A percentile compares a stretch with the other conserved stretches of the same genome.
These are phyloP conservation scores for Coemansia sp. DNA, from an alignment of 192 early-diverging fungal species.

Conservation along the genomic window DNA sequence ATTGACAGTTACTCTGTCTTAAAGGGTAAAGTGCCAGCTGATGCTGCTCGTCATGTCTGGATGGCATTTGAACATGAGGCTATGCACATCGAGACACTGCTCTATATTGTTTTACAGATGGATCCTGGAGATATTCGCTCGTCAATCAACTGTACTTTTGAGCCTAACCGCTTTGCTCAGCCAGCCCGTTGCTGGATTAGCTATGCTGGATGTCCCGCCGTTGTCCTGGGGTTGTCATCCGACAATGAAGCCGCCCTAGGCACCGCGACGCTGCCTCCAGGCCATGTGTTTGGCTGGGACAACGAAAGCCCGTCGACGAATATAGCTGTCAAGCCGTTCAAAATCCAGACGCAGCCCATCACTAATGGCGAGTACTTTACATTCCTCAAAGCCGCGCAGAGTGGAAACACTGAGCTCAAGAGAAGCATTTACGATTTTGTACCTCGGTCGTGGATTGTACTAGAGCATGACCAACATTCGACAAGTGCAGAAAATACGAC, in stretches of 20 bases:
- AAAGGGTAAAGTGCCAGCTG: neutral
- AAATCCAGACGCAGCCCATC: conserved; percentile 76
- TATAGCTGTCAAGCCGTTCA: conserved; percentile 49
- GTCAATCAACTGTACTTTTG: conserved; percentile 15
- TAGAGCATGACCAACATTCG: neutral
- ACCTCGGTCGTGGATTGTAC: conserved; percentile 62
- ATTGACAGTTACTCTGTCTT: conserved; percentile 29
- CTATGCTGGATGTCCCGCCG: conserved; percentile 14
- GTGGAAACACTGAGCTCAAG: neutral
- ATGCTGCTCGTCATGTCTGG: conserved; percentile 64
- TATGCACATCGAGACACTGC: conserved; percentile 88
- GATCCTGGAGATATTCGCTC: conserved; percentile 23
- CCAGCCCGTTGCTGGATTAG: conserved; percentile 25
- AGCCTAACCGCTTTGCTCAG: conserved; percentile 1
- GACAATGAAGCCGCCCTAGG: conserved; percentile 48
- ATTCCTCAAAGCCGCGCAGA: conserved; percentile 45
- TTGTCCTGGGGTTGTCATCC: conserved; percentile 67
- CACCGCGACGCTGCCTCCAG: conserved; percentile 13
- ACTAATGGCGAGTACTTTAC: conserved; percentile 73
- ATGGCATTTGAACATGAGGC: conserved; percentile 94
- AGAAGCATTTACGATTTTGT: conserved; percentile 19
- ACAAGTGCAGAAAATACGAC: neutral
- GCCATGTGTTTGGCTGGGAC: conserved; percentile 82
- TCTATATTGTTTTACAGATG: conserved; percentile 84
- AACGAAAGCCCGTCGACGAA: conserved; percentile 71